phyloP scores from a whole-genome alignment of 1,284 basidiomycete genomes.

The Austroboletus novae-zelandiae region DNA sequence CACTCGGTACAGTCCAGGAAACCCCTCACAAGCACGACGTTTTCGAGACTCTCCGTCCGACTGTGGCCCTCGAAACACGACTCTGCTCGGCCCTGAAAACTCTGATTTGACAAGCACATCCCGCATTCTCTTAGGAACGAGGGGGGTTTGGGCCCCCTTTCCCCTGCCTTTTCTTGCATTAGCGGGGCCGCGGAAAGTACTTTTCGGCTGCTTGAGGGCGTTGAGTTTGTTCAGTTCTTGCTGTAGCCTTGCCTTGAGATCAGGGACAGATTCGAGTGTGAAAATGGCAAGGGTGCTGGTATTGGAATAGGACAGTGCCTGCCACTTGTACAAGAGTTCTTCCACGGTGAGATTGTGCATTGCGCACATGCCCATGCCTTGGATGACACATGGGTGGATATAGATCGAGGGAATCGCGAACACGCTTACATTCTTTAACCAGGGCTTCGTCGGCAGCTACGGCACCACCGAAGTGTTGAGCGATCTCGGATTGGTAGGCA shows the following conservation, averaged over 20 bases:
- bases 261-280: conserved; percentile 47
- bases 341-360: conserved; percentile 58
- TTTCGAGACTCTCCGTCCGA: conserved; percentile 42
- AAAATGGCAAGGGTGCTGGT: conserved; percentile 43
- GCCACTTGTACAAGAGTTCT: conserved; percentile 69
- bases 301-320: conserved; percentile 49
- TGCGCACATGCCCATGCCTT: conserved; percentile 65
- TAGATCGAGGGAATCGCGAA: neutral
- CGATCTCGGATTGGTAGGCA: conserved; percentile 28
- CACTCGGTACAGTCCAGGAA: neutral
- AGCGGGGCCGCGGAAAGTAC: conserved; percentile 5
- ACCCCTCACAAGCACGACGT: conserved; percentile 53
- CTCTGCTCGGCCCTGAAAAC: conserved; percentile 40
- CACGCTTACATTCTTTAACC: conserved; percentile 47
- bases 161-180: neutral
- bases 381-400: neutral
- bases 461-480: conserved; percentile 31
- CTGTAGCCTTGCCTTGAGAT: conserved; percentile 54
- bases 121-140: neutral
- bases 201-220: conserved; percentile 36
- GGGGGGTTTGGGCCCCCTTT: too few species aligned
- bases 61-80: conserved; percentile 46
- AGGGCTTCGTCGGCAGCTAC: conserved; percentile 36
- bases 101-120: conserved; percentile 15
- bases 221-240: conserved; percentile 46